Percentiles rank a stretch among this genome's conserved stretches.
Evolutionary conservation across 73 alveolate species (phyloP).

Genomic region (Strombidium stylifer): DNA sequence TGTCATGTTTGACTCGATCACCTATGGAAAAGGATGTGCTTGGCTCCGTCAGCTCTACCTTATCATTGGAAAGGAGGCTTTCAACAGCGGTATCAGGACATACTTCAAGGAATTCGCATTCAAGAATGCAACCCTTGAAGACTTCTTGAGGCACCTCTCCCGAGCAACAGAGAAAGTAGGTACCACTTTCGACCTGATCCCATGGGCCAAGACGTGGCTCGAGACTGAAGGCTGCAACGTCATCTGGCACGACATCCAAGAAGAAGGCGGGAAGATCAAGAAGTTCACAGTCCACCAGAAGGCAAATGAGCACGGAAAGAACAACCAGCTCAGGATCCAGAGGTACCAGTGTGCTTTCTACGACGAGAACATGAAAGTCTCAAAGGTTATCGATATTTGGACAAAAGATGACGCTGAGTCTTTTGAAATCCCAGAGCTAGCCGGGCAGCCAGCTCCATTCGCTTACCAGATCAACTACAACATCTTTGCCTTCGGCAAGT

Average conservation of each 20-base stretch:
- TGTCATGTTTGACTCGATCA: conserved; percentile 82
- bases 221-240: conserved; percentile 31
- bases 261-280: conserved; percentile 38
- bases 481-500: conserved; percentile 36
- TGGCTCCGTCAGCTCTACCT: conserved; percentile 80
- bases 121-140: conserved; percentile 81
- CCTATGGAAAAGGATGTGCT: conserved; percentile 90
- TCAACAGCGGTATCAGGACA: conserved; percentile 83
- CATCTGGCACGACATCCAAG: conserved; percentile 7
- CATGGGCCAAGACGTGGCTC: conserved; percentile 38
- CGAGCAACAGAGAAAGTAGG: conserved; percentile 1
- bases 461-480: conserved; percentile 22
- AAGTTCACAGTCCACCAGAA: conserved; percentile 11
- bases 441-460: conserved; percentile 16
- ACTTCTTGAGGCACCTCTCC: too few relatives aligned
- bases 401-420: background rate
- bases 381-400: background rate
- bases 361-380: background rate
- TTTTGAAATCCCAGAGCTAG: conserved; percentile 21
- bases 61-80: conserved; percentile 85
- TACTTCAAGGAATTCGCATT: conserved; percentile 84
- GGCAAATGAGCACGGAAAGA: conserved; percentile 19
- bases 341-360: conserved; percentile 16
- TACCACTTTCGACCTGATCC: conserved; percentile 33
- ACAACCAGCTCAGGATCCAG: conserved; percentile 12